These are phyloP conservation scores for Colletotrichum truncatum DNA, from an alignment of 2,329 filamentous ascomycete genomes.

Conservation along the genomic window DNA sequence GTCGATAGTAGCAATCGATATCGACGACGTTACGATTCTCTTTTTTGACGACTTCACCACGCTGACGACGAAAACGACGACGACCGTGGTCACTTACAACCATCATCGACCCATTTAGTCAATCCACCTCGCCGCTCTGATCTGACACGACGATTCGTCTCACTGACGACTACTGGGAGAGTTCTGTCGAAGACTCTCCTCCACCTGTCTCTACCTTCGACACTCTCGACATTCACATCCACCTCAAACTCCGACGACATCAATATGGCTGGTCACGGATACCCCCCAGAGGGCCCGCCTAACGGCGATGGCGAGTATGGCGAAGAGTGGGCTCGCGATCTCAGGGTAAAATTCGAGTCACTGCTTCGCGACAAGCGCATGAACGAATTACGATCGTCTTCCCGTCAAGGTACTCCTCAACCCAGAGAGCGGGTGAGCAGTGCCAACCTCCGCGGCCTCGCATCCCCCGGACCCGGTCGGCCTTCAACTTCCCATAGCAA, in stretches of 20 bases:
- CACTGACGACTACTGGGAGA: not conserved
- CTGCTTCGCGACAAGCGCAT: constrained; percentile 87
- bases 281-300: constrained; percentile 40
- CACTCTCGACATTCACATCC: constrained; percentile 1
- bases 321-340: constrained; percentile 80
- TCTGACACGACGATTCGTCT: not conserved
- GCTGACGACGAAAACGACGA: constrained; percentile 27
- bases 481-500: constrained; percentile 56
- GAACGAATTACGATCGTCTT: constrained; percentile 71
- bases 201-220: constrained; percentile 5
- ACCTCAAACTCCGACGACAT: constrained; percentile 23
- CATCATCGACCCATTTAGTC: not conserved
- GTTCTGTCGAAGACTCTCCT: constrained; percentile 23
- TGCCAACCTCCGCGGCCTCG: constrained; percentile 52
- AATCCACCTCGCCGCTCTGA: not conserved
- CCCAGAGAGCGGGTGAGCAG: constrained; percentile 65
- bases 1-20: constrained; percentile 1
- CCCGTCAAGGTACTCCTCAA: constrained; percentile 63
- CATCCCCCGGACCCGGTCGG: constrained; percentile 49
- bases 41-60: not conserved
- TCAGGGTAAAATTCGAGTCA: constrained; percentile 87
- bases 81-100: not conserved
- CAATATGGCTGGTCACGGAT: constrained; percentile 49
- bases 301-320: constrained; percentile 58
- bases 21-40: constrained; percentile 13